Percentiles rank a stretch among this genome's conserved stretches.
These are phyloP conservation scores for Ogataea paradorogensis DNA, from an alignment of 805 yeast species.

Conservation along the genomic window DNA sequence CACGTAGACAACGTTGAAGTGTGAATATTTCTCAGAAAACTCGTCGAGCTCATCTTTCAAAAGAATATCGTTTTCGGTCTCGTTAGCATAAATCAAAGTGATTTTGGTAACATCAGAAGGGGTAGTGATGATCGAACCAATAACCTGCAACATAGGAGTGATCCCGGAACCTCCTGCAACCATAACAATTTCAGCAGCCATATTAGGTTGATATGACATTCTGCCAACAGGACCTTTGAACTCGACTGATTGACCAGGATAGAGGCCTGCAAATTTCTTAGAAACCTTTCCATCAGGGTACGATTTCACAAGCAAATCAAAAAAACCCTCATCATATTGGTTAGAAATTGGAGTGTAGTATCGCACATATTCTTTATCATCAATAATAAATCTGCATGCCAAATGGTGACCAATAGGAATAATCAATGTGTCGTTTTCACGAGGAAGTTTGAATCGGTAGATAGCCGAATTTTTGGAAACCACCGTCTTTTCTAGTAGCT, in stretches of 20 bases:
- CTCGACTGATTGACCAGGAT: constrained; percentile 62
- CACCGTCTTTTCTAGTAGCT: constrained; percentile 70
- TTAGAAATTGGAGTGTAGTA: constrained; percentile 78
- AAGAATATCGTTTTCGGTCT: constrained; percentile 72
- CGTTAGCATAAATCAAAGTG: constrained; percentile 66
- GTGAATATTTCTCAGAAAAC: constrained; percentile 58
- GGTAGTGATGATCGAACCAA: constrained; percentile 65
- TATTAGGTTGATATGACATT: constrained; percentile 55
- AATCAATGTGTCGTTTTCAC: constrained; percentile 57
- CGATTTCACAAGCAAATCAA: constrained; percentile 74
- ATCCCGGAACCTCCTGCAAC: constrained; percentile 89
- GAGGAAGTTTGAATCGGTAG: constrained; percentile 64
- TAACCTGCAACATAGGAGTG: constrained; percentile 83
- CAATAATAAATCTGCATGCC: constrained; percentile 49
- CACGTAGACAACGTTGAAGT: constrained; percentile 58
- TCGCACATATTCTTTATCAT: constrained; percentile 54
- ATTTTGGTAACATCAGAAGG: constrained; percentile 64
- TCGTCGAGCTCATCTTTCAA: constrained; percentile 72
- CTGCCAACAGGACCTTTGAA: constrained; percentile 82
- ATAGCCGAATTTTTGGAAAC: constrained; percentile 70
- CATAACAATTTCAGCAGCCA: constrained; percentile 61
- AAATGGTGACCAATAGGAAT: constrained; percentile 77
- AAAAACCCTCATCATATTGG: constrained; percentile 65
- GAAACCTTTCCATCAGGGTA: constrained; percentile 72
- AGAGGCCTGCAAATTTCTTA: constrained; percentile 58